Evolutionary conservation across 2,329 filamentous ascomycete species (phyloP).

Genomic region (Paecilomyces fulvus): DNA sequence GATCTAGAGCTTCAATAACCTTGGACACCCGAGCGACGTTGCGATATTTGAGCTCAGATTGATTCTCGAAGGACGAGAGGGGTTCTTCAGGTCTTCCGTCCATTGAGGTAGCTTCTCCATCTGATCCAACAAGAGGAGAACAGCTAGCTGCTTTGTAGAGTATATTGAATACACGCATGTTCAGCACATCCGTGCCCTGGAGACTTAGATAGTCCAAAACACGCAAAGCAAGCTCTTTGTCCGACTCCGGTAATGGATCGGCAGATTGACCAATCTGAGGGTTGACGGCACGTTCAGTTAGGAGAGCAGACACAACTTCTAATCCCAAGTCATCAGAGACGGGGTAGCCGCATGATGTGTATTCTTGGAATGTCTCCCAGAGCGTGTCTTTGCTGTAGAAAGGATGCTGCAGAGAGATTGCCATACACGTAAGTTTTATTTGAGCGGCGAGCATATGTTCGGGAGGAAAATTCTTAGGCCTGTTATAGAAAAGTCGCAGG

Average conservation of each 20-base stretch:
- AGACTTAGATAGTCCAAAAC: conserved; percentile 36
- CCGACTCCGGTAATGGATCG: conserved; percentile 12
- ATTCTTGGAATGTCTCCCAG: conserved; percentile 23
- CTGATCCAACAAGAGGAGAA: conserved; percentile 37
- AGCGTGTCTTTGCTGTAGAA: conserved; percentile 28
- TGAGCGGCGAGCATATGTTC: conserved; percentile 21
- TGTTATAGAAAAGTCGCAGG: conserved; percentile 31
- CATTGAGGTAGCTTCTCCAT: conserved; percentile 9
- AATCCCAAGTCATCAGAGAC: conserved; percentile 27
- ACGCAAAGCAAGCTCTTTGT: conserved; percentile 29
- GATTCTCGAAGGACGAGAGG: background rate
- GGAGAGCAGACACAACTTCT: conserved; percentile 28
- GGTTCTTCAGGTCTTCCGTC: background rate
- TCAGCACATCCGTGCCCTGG: conserved; percentile 32
- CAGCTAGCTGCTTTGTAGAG: conserved; percentile 31
- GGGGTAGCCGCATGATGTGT: conserved; percentile 24
- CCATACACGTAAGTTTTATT: conserved; percentile 31
- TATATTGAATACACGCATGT: conserved; percentile 40
- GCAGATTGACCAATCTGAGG: conserved; percentile 3
- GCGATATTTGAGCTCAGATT: background rate
- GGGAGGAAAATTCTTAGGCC: conserved; percentile 19
- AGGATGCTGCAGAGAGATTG: conserved; percentile 29
- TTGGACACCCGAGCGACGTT: conserved; percentile 15
- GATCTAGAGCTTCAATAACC: conserved; percentile 19
- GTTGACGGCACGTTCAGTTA: conserved; percentile 16